Percentiles rank a stretch among this genome's conserved stretches.
Conservation (phyloP, 768 basidiomycete genomes). For the Leucogyrophana mollusca region DNA sequence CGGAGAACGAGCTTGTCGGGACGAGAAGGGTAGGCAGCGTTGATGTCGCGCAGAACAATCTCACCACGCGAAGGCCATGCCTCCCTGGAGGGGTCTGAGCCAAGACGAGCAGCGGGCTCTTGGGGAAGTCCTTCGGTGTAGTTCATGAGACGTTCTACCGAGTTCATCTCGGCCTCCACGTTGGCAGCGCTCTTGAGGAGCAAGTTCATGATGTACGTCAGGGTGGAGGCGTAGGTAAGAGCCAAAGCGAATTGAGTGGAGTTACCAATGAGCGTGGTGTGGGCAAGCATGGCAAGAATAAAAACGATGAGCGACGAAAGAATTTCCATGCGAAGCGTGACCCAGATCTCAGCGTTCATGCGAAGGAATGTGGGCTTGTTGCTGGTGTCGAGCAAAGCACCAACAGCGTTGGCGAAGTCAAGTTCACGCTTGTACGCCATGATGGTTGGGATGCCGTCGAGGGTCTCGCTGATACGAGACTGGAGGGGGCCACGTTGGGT, state of each 20-base stretch:
- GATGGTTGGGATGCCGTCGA: conserved; percentile 46
- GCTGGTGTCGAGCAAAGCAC: conserved; percentile 19
- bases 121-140: conserved; percentile 21
- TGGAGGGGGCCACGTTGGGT: conserved; percentile 48
- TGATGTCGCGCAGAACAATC: conserved; percentile 56
- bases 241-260: conserved; percentile 24
- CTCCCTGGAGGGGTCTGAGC: conserved; percentile 18
- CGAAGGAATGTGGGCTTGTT: conserved; percentile 28
- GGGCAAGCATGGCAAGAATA: conserved; percentile 23
- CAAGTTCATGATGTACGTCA: conserved; percentile 27
- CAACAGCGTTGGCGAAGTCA: conserved; percentile 23
- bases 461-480: conserved; percentile 49
- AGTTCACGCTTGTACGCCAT: conserved; percentile 42
- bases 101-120: conserved; percentile 19
- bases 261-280: conserved; percentile 22
- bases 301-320: conserved; percentile 25
- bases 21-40: conserved; percentile 72
- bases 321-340: conserved; percentile 29
- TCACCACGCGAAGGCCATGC: conserved; percentile 49
- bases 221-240: conserved; percentile 23
- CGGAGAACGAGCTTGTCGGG: conserved; percentile 58
- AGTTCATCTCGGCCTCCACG: conserved; percentile 28
- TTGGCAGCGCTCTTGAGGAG: conserved; percentile 25
- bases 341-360: conserved; percentile 28
- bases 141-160: conserved; percentile 27